These are phyloP conservation scores for Pseudotsuga menziesii DNA, from an alignment of 75 land plant species.

Conservation along the genomic window DNA sequence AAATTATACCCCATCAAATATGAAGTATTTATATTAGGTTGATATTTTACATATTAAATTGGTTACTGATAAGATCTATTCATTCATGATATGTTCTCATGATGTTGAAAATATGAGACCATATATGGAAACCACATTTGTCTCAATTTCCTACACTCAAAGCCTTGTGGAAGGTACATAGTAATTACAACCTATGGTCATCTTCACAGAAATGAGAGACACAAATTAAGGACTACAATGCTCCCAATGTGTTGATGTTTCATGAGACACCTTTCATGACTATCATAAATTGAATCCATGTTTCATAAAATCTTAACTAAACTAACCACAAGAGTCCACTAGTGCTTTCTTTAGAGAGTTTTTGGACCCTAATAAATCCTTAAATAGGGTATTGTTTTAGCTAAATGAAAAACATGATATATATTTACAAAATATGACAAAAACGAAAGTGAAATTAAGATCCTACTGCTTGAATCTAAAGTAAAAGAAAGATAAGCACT, in stretches of 20 bases:
- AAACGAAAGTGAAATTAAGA: too few relatives aligned
- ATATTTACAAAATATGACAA: too few relatives aligned
- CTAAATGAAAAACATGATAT: too few relatives aligned
- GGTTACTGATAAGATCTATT: background rate
- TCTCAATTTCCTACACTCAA: background rate
- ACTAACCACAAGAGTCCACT: too few relatives aligned
- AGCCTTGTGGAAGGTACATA: background rate
- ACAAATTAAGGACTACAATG: background rate
- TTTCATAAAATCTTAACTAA: too few relatives aligned
- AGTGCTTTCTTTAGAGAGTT: too few relatives aligned
- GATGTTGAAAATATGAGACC: background rate
- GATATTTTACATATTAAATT: too few relatives aligned
- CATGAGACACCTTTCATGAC: background rate
- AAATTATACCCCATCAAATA: background rate
- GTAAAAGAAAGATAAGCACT: too few relatives aligned
- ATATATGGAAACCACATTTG: background rate
- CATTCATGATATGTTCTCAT: background rate
- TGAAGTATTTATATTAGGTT: background rate
- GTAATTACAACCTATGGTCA: background rate
- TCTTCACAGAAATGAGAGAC: background rate
- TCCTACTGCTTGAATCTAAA: too few relatives aligned
- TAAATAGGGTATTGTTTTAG: too few relatives aligned
- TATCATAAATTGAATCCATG: too few relatives aligned
- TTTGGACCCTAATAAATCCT: too few relatives aligned
- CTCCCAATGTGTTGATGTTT: background rate